Percentiles rank a stretch among this genome's conserved stretches.
phyloP scores from a whole-genome alignment of 257 asterid genomes.

The Linaria vulgaris region DNA sequence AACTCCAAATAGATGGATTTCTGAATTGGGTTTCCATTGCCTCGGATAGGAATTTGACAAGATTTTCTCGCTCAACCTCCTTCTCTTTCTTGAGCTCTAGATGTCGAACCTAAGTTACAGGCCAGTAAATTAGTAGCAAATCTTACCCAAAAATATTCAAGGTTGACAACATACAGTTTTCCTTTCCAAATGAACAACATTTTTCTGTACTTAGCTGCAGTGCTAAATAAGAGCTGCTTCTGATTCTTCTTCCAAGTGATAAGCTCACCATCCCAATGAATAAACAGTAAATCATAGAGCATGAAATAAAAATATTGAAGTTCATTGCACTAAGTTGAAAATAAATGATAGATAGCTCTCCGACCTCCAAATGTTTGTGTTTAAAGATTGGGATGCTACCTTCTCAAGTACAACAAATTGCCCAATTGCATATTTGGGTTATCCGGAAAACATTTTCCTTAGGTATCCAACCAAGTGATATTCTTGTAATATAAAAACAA shows the following conservation, averaged over 20 bases:
- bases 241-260: neutral
- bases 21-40: conserved; percentile 82
- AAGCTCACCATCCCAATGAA: conserved; percentile 7
- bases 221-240: neutral
- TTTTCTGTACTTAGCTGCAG: neutral
- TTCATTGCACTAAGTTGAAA: neutral
- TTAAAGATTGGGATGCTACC: no score
- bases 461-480: neutral
- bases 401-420: neutral
- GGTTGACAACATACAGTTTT: conserved; percentile 4
- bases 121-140: conserved; percentile 26
- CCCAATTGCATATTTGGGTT: neutral
- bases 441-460: neutral
- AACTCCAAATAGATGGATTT: conserved; percentile 91
- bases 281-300: conserved; percentile 16
- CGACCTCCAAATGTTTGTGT: neutral
- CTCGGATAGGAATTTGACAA: conserved; percentile 70
- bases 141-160: conserved; percentile 9
- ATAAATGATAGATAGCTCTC: neutral
- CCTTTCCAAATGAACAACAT: neutral
- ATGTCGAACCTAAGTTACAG: conserved; percentile 76
- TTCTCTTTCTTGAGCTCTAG: conserved; percentile 87
- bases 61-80: conserved; percentile 65
- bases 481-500: neutral
- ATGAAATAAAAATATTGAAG: neutral